Conservation (phyloP, 352 stramenopile genomes). For the Globisporangium irregulare region DNA sequence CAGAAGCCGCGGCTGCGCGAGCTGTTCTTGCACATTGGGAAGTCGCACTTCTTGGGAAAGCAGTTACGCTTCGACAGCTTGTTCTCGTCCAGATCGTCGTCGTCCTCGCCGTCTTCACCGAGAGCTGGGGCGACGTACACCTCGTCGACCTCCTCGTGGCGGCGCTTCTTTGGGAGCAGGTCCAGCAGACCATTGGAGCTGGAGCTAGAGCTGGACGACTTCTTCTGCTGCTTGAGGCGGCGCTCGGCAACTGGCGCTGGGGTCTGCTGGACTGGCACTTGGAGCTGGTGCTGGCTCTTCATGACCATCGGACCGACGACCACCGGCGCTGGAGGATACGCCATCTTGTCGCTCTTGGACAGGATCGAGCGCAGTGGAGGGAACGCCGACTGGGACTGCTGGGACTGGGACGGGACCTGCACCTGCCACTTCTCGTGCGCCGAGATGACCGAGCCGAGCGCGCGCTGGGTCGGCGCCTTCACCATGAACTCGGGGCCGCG, state of each 20-base stretch:
- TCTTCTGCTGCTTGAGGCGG: constrained; percentile 2
- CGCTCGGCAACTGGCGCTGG: constrained; percentile 11
- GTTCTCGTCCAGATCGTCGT: constrained; percentile 16
- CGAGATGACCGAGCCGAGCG: constrained; percentile 10
- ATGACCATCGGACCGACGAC: constrained; percentile 24
- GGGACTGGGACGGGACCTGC: background rate
- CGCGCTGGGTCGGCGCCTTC: constrained; percentile 2
- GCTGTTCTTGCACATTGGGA: constrained; percentile 83
- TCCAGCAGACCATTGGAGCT: constrained; percentile 5
- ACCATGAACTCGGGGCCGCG: background rate
- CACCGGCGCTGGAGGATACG: background rate
- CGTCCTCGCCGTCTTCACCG: constrained; percentile 7
- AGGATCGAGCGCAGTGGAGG: constrained; percentile 17
- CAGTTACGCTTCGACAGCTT: constrained; percentile 46
- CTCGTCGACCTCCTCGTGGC: constrained; percentile 21
- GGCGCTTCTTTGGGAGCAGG: constrained; percentile 26
- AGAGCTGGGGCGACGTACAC: background rate
- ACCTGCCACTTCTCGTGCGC: constrained; percentile 19
- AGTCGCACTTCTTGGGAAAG: constrained; percentile 82
- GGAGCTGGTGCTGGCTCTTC: constrained; percentile 8
- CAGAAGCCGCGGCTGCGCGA: constrained; percentile 75
- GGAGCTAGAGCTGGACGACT: constrained; percentile 9
- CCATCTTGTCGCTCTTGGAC: constrained; percentile 17
- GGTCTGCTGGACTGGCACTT: background rate
- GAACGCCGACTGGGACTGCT: constrained; percentile 15